Evolutionary conservation across 1,139 yeast genomes (phyloP).

Genomic region (Kurtzmaniella quercitrusa): DNA sequence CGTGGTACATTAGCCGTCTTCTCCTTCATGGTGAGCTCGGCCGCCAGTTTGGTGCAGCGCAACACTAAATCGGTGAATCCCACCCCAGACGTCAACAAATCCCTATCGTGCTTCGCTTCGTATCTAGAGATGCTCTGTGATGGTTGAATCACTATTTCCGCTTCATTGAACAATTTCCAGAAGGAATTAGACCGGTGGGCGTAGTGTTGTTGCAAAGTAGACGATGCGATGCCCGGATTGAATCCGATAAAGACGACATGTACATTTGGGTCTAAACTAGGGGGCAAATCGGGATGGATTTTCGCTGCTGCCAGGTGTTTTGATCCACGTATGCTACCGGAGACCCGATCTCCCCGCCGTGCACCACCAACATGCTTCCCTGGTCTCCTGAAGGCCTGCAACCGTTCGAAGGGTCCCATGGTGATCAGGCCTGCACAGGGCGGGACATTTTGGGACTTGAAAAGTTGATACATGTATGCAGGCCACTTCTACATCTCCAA

Average conservation of each 20-base stretch:
- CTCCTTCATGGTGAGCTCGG: constrained; percentile 49
- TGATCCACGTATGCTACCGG: not conserved
- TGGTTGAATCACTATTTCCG: constrained; percentile 16
- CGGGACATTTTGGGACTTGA: not conserved
- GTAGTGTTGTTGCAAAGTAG: constrained; percentile 62
- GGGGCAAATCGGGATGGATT: constrained; percentile 27
- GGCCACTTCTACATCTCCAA: not conserved
- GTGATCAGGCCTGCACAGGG: constrained; percentile 9
- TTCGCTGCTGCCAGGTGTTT: not conserved
- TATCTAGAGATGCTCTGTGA: not conserved
- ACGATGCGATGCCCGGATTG: constrained; percentile 70
- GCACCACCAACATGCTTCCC: not conserved
- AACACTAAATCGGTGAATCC: constrained; percentile 74
- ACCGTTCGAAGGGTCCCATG: constrained; percentile 4
- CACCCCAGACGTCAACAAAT: constrained; percentile 40
- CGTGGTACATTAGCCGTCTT: constrained; percentile 54
- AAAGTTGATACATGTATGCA: not conserved
- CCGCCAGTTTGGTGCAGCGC: constrained; percentile 60
- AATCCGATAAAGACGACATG: constrained; percentile 62
- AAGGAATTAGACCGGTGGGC: constrained; percentile 70
- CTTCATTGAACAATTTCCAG: constrained; percentile 62
- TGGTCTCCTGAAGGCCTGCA: not conserved
- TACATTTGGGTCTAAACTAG: constrained; percentile 26
- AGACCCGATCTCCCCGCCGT: not conserved
- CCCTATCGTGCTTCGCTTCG: constrained; percentile 40